A percentile compares a stretch with the other conserved stretches of the same genome.
phyloP scores from a whole-genome alignment of 2,329 filamentous ascomycete genomes.

The Cordyceps javanica region DNA sequence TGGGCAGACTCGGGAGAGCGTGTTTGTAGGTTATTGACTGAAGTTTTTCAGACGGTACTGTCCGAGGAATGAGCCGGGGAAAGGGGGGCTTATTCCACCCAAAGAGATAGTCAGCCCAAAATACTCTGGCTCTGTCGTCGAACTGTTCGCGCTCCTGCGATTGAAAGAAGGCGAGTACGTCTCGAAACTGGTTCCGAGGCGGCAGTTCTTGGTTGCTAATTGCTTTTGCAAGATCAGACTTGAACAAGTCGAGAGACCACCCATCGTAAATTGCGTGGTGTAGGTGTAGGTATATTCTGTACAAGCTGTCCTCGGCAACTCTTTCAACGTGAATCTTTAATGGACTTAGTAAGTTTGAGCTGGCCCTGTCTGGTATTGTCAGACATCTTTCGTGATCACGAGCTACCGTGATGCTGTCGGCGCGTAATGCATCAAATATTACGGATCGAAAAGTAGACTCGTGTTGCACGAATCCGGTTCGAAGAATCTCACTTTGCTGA shows the following conservation, averaged over 20 bases:
- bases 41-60: neutral
- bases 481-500: constrained; percentile 57
- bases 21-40: neutral
- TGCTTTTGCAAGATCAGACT: constrained; percentile 57
- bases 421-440: constrained; percentile 49
- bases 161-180: constrained; percentile 48
- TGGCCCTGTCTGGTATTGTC: constrained; percentile 24
- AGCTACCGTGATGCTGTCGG: constrained; percentile 36
- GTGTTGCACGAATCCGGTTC: constrained; percentile 64
- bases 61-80: constrained; percentile 37
- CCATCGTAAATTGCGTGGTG: constrained; percentile 88
- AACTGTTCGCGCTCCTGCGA: constrained; percentile 20
- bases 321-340: constrained; percentile 52
- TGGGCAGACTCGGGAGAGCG: neutral
- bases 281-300: constrained; percentile 47
- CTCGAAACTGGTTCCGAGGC: constrained; percentile 52
- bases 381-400: constrained; percentile 31
- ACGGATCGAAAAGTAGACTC: constrained; percentile 37
- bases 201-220: constrained; percentile 27
- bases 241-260: constrained; percentile 78
- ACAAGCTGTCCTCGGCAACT: constrained; percentile 18
- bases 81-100: constrained; percentile 48
- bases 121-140: constrained; percentile 44
- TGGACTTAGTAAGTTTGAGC: constrained; percentile 45
- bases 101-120: constrained; percentile 64